Percentiles rank a stretch among this genome's conserved stretches.
phyloP scores from a whole-genome alignment of 495 filamentous ascomycete species.

The Hyaloscypha variabilis region DNA sequence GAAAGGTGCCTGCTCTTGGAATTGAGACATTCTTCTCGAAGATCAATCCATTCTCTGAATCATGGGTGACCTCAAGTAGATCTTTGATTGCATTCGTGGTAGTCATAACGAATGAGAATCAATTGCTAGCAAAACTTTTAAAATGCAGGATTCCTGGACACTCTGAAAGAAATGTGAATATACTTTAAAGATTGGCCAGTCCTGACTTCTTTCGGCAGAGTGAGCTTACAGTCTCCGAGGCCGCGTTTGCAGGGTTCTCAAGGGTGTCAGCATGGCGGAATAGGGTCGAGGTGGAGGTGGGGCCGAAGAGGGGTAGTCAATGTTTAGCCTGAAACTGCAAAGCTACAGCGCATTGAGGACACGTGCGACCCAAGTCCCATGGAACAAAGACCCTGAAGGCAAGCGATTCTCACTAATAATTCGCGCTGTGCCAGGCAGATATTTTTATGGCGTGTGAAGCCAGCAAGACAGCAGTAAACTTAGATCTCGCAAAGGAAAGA shows the following conservation, averaged over 20 bases:
- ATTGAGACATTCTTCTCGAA: slow-evolving; percentile 33
- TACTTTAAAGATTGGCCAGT: neutral
- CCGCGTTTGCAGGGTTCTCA: no score
- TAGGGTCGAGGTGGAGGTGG: slow-evolving; percentile 4
- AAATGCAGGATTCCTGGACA: no score
- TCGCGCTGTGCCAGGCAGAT: no score
- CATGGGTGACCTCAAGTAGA: slow-evolving; percentile 14
- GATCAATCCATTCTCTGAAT: slow-evolving; percentile 20
- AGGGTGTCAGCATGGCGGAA: neutral
- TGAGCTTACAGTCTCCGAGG: no score
- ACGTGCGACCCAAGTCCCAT: no score
- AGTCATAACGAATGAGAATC: slow-evolving; percentile 15
- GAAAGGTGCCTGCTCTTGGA: slow-evolving; percentile 13
- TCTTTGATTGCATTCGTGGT: slow-evolving; percentile 22
- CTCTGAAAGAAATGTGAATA: neutral
- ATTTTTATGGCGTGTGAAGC: no score
- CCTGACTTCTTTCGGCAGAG: no score
- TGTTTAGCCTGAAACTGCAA: neutral
- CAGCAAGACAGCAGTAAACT: no score
- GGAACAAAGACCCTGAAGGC: no score
- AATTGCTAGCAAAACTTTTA: neutral
- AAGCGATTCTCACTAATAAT: no score
- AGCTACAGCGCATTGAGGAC: no score
- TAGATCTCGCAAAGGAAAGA: no score
- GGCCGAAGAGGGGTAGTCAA: neutral